These are phyloP conservation scores for Pelagophyceae sp. DNA, from an alignment of 352 stramenopile species.

Conservation along the genomic window DNA sequence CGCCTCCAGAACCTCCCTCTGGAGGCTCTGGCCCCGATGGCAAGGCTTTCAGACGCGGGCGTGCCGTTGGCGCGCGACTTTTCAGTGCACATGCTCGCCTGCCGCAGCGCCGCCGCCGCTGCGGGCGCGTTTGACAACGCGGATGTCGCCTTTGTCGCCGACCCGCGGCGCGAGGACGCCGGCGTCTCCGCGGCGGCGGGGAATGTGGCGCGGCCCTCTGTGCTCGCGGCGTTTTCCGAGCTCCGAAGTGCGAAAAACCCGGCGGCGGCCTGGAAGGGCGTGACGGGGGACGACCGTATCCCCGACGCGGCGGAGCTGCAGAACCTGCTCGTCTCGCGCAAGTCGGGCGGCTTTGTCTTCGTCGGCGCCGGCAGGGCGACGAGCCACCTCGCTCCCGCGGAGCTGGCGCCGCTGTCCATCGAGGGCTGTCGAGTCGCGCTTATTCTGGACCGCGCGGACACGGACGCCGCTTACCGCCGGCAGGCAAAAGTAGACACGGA, in stretches of 20 bases:
- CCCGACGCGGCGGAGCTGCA: slow-evolving; percentile 11
- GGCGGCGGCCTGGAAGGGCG: slow-evolving; percentile 5
- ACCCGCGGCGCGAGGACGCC: slow-evolving; percentile 21
- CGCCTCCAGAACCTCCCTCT: slow-evolving; percentile 15
- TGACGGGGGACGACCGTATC: slow-evolving; percentile 14
- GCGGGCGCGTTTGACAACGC: background rate
- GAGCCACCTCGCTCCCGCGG: slow-evolving; percentile 33
- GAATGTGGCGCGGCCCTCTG: background rate
- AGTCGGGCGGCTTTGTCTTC: slow-evolving; percentile 53
- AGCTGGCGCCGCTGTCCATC: slow-evolving; percentile 60
- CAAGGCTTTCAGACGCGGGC: background rate
- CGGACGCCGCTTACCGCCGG: slow-evolving; percentile 52
- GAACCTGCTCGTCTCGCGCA: background rate
- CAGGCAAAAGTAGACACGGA: slow-evolving; percentile 73
- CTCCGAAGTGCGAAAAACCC: background rate
- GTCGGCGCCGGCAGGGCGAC: slow-evolving; percentile 59
- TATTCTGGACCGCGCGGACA: slow-evolving; percentile 66
- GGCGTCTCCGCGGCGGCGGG: background rate
- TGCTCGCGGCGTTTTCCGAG: background rate
- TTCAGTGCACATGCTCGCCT: background rate
- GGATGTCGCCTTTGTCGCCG: slow-evolving; percentile 14
- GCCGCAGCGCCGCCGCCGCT: background rate
- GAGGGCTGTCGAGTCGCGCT: slow-evolving; percentile 58
- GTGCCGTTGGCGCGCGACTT: background rate
- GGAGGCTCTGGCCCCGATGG: background rate